Evolutionary conservation across 306 rosid genomes (phyloP).

Genomic region (Trifolium subterraneum): DNA sequence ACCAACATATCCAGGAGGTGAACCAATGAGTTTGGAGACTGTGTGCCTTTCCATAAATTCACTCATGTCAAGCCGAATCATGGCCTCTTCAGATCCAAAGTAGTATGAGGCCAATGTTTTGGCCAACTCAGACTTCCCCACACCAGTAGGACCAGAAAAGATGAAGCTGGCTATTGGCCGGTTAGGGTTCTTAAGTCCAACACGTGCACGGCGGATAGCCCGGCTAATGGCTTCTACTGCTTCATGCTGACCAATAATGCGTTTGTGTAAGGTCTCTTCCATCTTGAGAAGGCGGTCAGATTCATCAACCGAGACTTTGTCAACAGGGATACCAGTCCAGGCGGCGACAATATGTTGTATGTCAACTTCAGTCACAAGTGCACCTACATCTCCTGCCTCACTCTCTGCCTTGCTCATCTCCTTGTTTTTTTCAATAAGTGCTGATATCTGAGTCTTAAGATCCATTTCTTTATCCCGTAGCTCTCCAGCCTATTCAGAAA

Average conservation of each 20-base stretch:
- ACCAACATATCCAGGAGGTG: conserved; percentile 98
- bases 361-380: conserved; percentile 86
- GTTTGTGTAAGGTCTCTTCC: conserved; percentile 92
- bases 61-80: conserved; percentile 98
- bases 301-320: conserved; percentile 91
- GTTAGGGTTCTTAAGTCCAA: conserved; percentile 90
- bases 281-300: conserved; percentile 96
- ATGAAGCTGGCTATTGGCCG: conserved; percentile 98
- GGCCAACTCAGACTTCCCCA: conserved; percentile 96
- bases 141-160: conserved; percentile 98
- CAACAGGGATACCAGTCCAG: conserved; percentile 98
- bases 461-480: conserved; percentile 95
- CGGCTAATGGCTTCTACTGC: conserved; percentile 95
- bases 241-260: conserved; percentile 92
- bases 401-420: conserved; percentile 97
- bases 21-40: conserved; percentile 91
- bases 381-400: conserved; percentile 90
- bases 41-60: conserved; percentile 98
- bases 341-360: conserved; percentile 87
- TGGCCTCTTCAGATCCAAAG: conserved; percentile 95
- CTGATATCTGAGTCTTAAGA: conserved; percentile 82
- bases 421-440: conserved; percentile 83
- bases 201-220: conserved; percentile 94
- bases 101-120: conserved; percentile 92
- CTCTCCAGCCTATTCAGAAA: conserved; percentile 81